Conservation (phyloP, 1,284 basidiomycete genomes). For the Cutaneotrichosporon cyanovorans region DNA sequence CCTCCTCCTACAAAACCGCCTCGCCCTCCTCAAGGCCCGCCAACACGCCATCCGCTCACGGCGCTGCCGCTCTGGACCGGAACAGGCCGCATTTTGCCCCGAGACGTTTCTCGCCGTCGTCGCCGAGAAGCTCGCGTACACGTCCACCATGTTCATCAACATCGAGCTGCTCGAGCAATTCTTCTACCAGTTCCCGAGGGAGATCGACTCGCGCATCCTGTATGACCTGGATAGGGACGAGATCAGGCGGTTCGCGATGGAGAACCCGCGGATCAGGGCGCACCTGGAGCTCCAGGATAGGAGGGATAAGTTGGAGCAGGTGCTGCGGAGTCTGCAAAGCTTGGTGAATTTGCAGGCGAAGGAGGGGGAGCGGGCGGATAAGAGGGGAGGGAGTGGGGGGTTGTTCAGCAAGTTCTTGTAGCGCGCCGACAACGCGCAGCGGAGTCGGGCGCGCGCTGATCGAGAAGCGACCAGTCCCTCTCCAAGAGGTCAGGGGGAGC, state of each 20-base stretch:
- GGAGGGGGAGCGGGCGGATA: constrained; percentile 50
- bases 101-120: constrained; percentile 96
- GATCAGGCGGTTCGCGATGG: constrained; percentile 77
- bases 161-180: constrained; percentile 96
- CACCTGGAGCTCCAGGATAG: constrained; percentile 95
- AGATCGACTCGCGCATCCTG: constrained; percentile 89
- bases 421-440: background rate
- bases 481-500: no score
- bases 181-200: constrained; percentile 97
- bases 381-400: constrained; percentile 19
- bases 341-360: constrained; percentile 73
- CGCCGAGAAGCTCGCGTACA: constrained; percentile 92
- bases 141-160: constrained; percentile 96
- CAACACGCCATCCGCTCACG: constrained; percentile 75
- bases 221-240: constrained; percentile 84
- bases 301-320: constrained; percentile 96
- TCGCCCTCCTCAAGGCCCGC: constrained; percentile 75
- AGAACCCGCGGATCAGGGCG: constrained; percentile 76
- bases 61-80: constrained; percentile 77
- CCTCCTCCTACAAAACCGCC: constrained; percentile 71
- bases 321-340: constrained; percentile 82
- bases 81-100: constrained; percentile 82
- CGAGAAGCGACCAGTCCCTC: no score
- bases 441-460: background rate
- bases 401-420: constrained; percentile 44